Base-by-base conservation (phyloP, 176 grass and related monocot species). In the Pontederia paniculata region DNA sequence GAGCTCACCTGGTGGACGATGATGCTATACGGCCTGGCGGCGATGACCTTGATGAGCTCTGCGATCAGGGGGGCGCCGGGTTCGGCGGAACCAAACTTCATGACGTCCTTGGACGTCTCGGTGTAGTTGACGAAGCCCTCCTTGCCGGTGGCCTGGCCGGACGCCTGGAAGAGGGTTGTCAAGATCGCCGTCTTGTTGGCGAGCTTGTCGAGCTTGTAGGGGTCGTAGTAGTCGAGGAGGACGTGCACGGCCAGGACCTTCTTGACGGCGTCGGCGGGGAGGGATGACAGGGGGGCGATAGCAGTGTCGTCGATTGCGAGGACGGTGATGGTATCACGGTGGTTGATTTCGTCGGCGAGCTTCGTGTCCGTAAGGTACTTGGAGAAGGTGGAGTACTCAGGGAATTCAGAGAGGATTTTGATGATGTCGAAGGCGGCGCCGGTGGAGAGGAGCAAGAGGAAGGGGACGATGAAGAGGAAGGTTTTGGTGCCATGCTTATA, bases 1-100 rank as follows among this genome's bases (percentile, higher is more conserved):
- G 69, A 57, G 73, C 78, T 86, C 12, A 94, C 52, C 67, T 83
- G 69, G n/a, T 87, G 55, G 52, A 94, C 66, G 6, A 79, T 87
- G 48, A 94, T 74, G 67, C 87, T 87, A 62, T 83, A 94, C 8
- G 88, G 88, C 25, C 70, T 71, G 6, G 79, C 72, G 9, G 44
- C 62, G 9, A 94, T 37, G 43, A 73, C 45, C 56, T 79, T 82
- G 14, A 94, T 50, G 47, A 94, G 60, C 3, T 60, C 62, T 12
- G 83, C 77, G 15, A 19, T 70, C 20, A 75, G 5, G 1, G 47
- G 57, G 37, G 83, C 79, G 18, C 83, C 73, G 5, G 83, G 69
- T 59, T 77, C 61, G 1, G 83, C 83, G 23, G 83, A 87, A 51
- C 79, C 15, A n/a, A 50, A 16, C 48, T 16, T n/a, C 48, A 50